These are phyloP conservation scores for Cyclospora cayetanensis DNA, from an alignment of 169 alveolate species.

Conservation along the genomic window DNA sequence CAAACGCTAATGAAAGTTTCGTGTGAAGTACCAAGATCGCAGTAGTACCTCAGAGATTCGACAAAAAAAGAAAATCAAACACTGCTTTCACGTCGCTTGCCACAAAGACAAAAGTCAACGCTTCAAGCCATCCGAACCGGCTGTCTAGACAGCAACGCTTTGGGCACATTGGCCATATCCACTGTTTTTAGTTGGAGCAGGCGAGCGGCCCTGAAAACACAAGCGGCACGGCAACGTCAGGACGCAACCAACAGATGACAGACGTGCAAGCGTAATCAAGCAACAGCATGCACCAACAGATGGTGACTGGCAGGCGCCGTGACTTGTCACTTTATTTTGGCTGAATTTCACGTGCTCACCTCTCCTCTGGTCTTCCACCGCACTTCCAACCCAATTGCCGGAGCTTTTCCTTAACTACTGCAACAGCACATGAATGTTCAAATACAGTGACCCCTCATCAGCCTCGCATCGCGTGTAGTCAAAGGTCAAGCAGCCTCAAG, in stretches of 20 bases:
- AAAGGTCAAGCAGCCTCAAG: background rate
- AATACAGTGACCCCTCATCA: background rate
- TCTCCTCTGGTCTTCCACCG: conserved; percentile 68
- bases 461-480: background rate
- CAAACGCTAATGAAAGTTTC: too few relatives aligned
- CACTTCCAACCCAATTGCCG: conserved; percentile 70
- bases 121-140: conserved; percentile 42
- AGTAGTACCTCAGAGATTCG: too few relatives aligned
- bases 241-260: background rate
- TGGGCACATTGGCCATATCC: conserved; percentile 52
- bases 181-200: conserved; percentile 54
- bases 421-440: background rate
- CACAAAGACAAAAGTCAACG: background rate
- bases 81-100: background rate
- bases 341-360: too few relatives aligned
- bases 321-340: too few relatives aligned
- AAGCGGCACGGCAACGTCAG: background rate
- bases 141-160: conserved; percentile 41
- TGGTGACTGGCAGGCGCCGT: background rate
- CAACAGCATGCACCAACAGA: background rate
- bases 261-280: too few relatives aligned
- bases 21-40: too few relatives aligned
- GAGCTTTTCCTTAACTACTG: conserved; percentile 70
- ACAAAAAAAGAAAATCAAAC: background rate
- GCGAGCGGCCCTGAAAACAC: conserved; percentile 64